These are phyloP conservation scores for Mortierella sp. DNA, from an alignment of 371 early-diverging fungal genomes.

Conservation along the genomic window DNA sequence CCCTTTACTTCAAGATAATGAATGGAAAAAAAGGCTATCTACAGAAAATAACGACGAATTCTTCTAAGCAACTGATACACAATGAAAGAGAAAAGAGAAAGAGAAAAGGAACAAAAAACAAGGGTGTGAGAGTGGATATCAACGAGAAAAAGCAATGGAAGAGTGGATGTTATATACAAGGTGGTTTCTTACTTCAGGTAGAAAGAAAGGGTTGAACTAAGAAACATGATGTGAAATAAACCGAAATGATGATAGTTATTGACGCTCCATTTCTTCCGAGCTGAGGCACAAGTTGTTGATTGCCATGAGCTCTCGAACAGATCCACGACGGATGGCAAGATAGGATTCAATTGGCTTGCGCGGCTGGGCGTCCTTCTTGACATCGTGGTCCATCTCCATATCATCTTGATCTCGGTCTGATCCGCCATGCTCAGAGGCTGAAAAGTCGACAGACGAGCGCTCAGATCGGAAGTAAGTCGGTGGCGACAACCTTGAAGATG, in stretches of 20 bases:
- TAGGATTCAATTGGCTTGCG: conserved; percentile 17
- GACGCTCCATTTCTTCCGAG: conserved; percentile 41
- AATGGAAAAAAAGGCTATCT: not conserved
- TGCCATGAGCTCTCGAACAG: conserved; percentile 55
- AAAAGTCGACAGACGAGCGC: conserved; percentile 31
- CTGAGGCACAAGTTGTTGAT: conserved; percentile 50
- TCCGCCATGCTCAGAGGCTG: conserved; percentile 30
- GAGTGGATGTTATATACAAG: not conserved
- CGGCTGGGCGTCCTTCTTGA: not conserved
- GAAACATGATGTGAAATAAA: not conserved
- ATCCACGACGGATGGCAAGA: conserved; percentile 44
- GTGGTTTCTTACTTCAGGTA: not conserved
- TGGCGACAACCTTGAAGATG: not conserved
- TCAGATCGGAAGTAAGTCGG: conserved; percentile 16
- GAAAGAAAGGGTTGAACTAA: not conserved
- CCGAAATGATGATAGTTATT: not conserved
- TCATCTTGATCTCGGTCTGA: conserved; percentile 33
- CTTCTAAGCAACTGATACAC: too few relatives aligned
- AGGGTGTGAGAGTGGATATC: not conserved
- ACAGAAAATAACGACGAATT: not conserved
- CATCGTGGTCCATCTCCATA: conserved; percentile 19
- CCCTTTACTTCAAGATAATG: conserved; percentile 10
- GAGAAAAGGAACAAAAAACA: not conserved
- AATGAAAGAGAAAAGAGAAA: not conserved
- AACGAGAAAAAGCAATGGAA: not conserved